These are phyloP conservation scores for Neophaeococcomyces aloes DNA, from an alignment of 2,329 filamentous ascomycete species.

Conservation along the genomic window DNA sequence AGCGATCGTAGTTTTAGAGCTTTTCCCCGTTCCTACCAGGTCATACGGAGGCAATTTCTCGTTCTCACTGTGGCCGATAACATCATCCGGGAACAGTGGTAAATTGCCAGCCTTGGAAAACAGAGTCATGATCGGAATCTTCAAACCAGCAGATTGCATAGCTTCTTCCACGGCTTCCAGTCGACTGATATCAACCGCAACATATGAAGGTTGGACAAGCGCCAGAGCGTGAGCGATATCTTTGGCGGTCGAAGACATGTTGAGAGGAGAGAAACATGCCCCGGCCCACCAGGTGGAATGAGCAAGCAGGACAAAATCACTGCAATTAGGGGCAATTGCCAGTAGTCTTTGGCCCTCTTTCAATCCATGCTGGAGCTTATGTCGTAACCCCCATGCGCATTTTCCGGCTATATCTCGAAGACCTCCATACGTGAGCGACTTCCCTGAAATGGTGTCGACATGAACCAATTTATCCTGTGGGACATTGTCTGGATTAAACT, in stretches of 20 bases:
- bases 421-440: too few relatives aligned
- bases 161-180: constrained; percentile 17
- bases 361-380: too few relatives aligned
- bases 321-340: constrained; percentile 23
- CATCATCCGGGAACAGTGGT: constrained; percentile 18
- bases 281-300: constrained; percentile 24
- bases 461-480: too few relatives aligned
- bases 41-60: constrained; percentile 19
- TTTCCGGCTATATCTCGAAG: too few relatives aligned
- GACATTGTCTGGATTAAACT: neutral
- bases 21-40: constrained; percentile 15
- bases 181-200: constrained; percentile 19
- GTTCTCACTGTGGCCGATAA: constrained; percentile 14
- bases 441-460: too few relatives aligned
- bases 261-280: constrained; percentile 21
- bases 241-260: constrained; percentile 18
- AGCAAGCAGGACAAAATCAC: constrained; percentile 22
- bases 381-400: too few relatives aligned
- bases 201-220: constrained; percentile 19
- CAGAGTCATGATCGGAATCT: constrained; percentile 11
- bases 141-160: constrained; percentile 10
- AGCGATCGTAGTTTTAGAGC: constrained; percentile 16
- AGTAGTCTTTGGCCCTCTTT: constrained; percentile 16
- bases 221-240: constrained; percentile 21
- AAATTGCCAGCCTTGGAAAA: constrained; percentile 5